Evolutionary conservation across 2,329 filamentous ascomycete genomes (phyloP), one percentile per base, ranked within the genome.

Genomic region (Zasmidium cellare): DNA sequence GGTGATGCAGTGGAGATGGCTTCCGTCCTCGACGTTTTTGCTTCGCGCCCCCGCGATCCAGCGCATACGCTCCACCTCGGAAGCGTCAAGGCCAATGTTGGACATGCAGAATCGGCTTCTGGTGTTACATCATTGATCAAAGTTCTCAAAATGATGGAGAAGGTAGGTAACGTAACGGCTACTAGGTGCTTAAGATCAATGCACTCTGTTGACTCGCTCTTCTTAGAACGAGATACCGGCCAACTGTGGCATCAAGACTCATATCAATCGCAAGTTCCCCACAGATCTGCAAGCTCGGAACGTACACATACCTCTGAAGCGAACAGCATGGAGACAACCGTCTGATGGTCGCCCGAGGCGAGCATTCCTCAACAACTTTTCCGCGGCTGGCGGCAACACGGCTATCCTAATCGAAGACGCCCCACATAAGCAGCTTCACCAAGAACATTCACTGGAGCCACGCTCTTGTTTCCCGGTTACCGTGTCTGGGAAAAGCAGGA

Each of bases 361-460:
- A 6, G 75, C 78, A 0, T 71, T 78, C 20, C 72, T 88, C 61
- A 90, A 90, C 76, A 89, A 88, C 74, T 90, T 89, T 69, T 84
- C 83, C 61, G 88, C 87, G 6, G 86, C 87, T 53, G 87, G 87
- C 63, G 87, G 88, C 31, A 91, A 91, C 72, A 89, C 87, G 1
- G 84, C 85, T 16, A 71, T 90, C 22, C 71, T 90, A 6, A 67
- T 90, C 1, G 84, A 28, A 28, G 25, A 28, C 25, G 25, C 25
- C 5, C 25, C 25, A 28, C 25, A 6, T 11, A 89, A 67, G 87
- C 89, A 60, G 83, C 78, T 0, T 84, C 84, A n/a, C 12, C 9
- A 9, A 48, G 14, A 9, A 28, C n/a, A 22, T 11, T 5, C 6
- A 20, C 18, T 3, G 9, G 19, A 28, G 22, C 23, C 47, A 5